A percentile compares a stretch with the other conserved stretches of the same genome.
phyloP scores from a whole-genome alignment of 306 rosid species.

The Phaseolus lunatus region DNA sequence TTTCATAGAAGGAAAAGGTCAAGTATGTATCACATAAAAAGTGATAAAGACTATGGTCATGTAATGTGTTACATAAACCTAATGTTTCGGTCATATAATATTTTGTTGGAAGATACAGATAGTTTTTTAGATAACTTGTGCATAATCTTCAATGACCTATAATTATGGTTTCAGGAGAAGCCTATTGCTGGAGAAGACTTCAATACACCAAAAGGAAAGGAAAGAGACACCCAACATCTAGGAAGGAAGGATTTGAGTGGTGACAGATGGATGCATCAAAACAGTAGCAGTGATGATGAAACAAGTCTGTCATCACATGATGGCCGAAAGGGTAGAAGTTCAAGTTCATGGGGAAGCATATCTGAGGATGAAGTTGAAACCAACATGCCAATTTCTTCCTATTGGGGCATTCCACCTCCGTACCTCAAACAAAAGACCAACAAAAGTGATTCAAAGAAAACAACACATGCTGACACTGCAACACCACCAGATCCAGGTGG shows the following conservation, averaged over 20 bases:
- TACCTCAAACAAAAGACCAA: conserved; percentile 60
- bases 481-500: not conserved
- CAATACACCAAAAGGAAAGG: conserved; percentile 36
- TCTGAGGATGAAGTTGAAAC: conserved; percentile 61
- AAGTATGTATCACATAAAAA: not conserved
- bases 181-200: not conserved
- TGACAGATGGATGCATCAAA: conserved; percentile 35
- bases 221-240: conserved; percentile 13
- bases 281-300: conserved; percentile 63
- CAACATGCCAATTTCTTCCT: conserved; percentile 51
- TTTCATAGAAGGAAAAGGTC: no score
- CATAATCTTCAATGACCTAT: no score
- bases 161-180: conserved; percentile 51
- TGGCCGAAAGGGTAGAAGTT: conserved; percentile 47
- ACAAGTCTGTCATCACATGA: conserved; percentile 54
- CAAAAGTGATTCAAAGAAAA: conserved; percentile 43
- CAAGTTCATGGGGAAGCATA: conserved; percentile 60
- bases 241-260: conserved; percentile 43
- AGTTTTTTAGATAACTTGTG: no score
- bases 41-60: not conserved
- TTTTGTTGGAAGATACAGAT: no score
- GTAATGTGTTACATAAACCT: no score
- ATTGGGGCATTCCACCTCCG: conserved; percentile 65
- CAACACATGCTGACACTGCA: conserved; percentile 21
- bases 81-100: not conserved